Conservation (phyloP, 2,329 filamentous ascomycete species). For the Calonectria multiphialidica region DNA sequence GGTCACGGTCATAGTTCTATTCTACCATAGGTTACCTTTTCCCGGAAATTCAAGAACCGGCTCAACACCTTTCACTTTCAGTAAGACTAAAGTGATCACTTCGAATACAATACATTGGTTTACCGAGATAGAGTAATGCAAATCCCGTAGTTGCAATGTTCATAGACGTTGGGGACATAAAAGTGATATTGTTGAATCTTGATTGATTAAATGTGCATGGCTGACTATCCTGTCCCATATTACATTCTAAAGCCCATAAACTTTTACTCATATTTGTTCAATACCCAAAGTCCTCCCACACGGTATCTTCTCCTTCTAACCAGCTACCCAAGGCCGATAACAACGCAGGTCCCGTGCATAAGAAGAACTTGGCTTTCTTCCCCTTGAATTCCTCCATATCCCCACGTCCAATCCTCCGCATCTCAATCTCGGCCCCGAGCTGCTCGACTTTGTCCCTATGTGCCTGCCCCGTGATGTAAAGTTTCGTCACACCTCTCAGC, state of each 20-base stretch:
- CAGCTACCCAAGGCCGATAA: constrained; percentile 59
- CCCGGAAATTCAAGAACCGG: too few relatives aligned
- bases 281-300: constrained; percentile 73
- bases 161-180: too few relatives aligned
- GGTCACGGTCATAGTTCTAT: too few relatives aligned
- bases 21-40: too few relatives aligned
- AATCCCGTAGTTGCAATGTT: too few relatives aligned
- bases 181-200: too few relatives aligned
- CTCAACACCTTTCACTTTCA: too few relatives aligned
- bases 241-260: not conserved
- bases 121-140: too few relatives aligned
- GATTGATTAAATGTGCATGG: too few relatives aligned
- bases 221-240: not conserved
- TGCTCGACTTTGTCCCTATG: constrained; percentile 49
- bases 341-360: constrained; percentile 60
- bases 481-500: constrained; percentile 62
- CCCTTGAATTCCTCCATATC: constrained; percentile 58
- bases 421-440: constrained; percentile 49
- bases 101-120: too few relatives aligned
- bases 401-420: constrained; percentile 52
- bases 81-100: too few relatives aligned
- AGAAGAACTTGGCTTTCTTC: constrained; percentile 62
- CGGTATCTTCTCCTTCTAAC: constrained; percentile 66
- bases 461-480: constrained; percentile 74
- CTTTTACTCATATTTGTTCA: constrained; percentile 40